A percentile compares a stretch with the other conserved stretches of the same genome.
These are phyloP conservation scores for Suaeda aralocaspica DNA, from an alignment of 148 eudicot genomes.

Conservation along the genomic window DNA sequence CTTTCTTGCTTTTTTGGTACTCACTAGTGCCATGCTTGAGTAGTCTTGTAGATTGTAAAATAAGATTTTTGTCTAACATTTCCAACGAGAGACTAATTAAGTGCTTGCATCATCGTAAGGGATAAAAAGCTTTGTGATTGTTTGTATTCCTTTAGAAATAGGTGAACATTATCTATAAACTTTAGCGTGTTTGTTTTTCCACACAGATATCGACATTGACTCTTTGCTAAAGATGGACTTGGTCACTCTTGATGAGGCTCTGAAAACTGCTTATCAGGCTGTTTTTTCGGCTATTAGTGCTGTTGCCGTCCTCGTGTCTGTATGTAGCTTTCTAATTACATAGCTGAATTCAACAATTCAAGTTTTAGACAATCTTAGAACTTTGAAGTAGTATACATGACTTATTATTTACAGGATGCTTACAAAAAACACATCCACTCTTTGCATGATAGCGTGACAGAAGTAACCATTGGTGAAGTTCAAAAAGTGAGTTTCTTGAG, in stretches of 20 bases:
- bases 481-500: conserved; percentile 40
- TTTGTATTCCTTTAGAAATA: neutral
- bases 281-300: conserved; percentile 65
- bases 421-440: conserved; percentile 49
- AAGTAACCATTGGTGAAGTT: conserved; percentile 45
- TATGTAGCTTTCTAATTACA: conserved; percentile 37
- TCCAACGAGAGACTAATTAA: too few species aligned
- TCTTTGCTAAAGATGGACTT: conserved; percentile 72
- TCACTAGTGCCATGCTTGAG: too few species aligned
- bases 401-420: conserved; percentile 44
- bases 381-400: neutral
- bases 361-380: neutral
- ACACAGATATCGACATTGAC: conserved; percentile 75
- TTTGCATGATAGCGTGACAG: conserved; percentile 36
- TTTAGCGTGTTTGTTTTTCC: conserved; percentile 15
- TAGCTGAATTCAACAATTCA: neutral
- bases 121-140: too few species aligned
- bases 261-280: conserved; percentile 71
- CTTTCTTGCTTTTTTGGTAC: too few species aligned
- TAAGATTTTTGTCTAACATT: too few species aligned
- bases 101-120: too few species aligned
- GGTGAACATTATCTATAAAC: neutral
- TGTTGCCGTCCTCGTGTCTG: conserved; percentile 63
- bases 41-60: too few species aligned
- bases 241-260: conserved; percentile 89